A percentile compares a stretch with the other conserved stretches of the same genome.
Evolutionary conservation across 768 basidiomycete species (phyloP).

Genomic region (Crassisporium funariophilum): DNA sequence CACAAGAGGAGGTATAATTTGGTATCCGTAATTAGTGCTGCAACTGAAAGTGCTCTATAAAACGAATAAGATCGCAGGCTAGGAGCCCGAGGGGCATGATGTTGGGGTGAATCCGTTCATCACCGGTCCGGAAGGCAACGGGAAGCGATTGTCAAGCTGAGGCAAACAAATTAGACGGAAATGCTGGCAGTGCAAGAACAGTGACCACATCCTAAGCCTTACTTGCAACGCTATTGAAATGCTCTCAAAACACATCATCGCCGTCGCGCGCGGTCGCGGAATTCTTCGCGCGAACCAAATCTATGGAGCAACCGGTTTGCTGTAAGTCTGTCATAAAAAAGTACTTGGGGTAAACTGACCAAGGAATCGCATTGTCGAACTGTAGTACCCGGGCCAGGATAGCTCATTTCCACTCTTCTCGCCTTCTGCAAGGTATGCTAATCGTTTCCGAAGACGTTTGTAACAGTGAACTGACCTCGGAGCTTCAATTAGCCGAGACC

Average conservation of each 20-base stretch:
- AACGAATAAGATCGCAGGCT: too few relatives aligned
- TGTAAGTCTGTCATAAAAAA: slow-evolving; percentile 20
- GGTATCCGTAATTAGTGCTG: too few relatives aligned
- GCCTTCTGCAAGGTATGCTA: slow-evolving; percentile 66
- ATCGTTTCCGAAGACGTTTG: background rate
- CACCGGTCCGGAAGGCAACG: background rate
- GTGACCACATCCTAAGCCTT: slow-evolving; percentile 1
- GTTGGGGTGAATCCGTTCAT: too few relatives aligned
- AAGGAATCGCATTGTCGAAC: slow-evolving; percentile 39
- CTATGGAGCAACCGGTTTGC: slow-evolving; percentile 25
- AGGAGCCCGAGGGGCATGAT: too few relatives aligned
- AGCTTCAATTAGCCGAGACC: slow-evolving; percentile 61
- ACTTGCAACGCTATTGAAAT: slow-evolving; percentile 36
- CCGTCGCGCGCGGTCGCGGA: slow-evolving; percentile 62
- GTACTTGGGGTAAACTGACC: slow-evolving; percentile 6
- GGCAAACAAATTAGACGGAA: slow-evolving; percentile 20
- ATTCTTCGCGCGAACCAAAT: slow-evolving; percentile 40
- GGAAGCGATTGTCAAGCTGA: slow-evolving; percentile 5
- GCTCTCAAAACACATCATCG: slow-evolving; percentile 72
- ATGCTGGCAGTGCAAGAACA: slow-evolving; percentile 4
- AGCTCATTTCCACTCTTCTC: slow-evolving; percentile 71
- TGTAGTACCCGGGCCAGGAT: slow-evolving; percentile 46
- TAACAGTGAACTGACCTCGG: background rate
- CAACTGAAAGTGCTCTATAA: too few relatives aligned
- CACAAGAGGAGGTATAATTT: too few relatives aligned